Evolutionary conservation across 148 eudicot species (phyloP).

Genomic region (Rhododendron ferrugineum): DNA sequence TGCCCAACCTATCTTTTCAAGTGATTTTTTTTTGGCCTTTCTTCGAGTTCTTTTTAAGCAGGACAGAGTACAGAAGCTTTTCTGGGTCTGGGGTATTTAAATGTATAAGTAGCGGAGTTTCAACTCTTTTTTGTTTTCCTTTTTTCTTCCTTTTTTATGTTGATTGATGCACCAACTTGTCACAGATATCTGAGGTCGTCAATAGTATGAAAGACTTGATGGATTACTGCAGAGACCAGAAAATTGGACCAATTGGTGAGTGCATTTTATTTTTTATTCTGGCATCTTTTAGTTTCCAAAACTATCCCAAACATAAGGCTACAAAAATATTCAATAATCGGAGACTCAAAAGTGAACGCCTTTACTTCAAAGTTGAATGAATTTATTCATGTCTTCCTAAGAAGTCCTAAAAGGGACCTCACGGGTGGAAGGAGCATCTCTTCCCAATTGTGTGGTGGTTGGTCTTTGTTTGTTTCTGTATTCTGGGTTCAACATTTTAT

Average conservation of each 20-base stretch:
- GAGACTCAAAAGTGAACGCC: neutral
- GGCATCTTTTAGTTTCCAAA: neutral
- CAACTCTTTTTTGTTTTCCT: neutral
- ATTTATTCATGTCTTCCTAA: neutral
- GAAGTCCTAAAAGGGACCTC: neutral
- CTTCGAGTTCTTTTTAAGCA: neutral
- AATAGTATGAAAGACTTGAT: constrained; percentile 90
- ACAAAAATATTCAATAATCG: neutral
- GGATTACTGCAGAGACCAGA: constrained; percentile 63
- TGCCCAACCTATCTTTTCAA: neutral
- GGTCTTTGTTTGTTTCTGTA: neutral
- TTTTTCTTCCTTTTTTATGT: constrained; percentile 7
- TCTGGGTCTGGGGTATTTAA: neutral
- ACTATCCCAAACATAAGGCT: neutral
- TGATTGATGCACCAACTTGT: neutral
- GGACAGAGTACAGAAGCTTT: neutral
- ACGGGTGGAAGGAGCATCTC: neutral
- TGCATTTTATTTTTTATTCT: constrained; percentile 5
- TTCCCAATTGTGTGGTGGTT: neutral
- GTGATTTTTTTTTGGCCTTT: neutral
- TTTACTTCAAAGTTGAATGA: neutral
- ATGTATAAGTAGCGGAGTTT: neutral
- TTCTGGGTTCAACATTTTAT: neutral
- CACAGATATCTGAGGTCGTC: constrained; percentile 97
- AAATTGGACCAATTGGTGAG: constrained; percentile 85